Conservation (phyloP, 192 early-diverging fungal species). For the Globomyces pollinis-pini region DNA sequence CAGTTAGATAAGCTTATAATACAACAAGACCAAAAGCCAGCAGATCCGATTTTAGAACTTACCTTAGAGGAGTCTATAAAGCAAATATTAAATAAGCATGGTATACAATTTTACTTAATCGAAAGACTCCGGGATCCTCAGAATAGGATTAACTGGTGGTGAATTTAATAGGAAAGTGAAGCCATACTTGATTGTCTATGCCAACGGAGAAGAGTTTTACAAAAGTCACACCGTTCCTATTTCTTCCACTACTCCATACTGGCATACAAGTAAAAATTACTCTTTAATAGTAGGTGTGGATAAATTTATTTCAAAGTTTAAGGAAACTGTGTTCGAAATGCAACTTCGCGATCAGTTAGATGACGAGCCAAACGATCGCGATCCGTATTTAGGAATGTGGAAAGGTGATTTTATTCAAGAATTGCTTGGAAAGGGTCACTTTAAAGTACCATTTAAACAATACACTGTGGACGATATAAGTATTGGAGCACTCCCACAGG, state of each 20-base stretch:
- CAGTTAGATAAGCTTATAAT: neutral
- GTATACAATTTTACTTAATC: too few relatives aligned
- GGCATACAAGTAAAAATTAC: neutral
- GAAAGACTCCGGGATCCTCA: neutral
- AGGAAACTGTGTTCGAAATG: neutral
- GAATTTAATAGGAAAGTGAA: neutral
- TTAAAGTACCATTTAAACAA: conserved; percentile 7
- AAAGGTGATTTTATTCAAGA: conserved; percentile 18
- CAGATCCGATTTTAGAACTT: too few relatives aligned
- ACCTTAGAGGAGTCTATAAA: too few relatives aligned
- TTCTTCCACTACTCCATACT: neutral
- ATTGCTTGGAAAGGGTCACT: conserved; percentile 22
- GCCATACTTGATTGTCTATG: neutral
- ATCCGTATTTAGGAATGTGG: conserved; percentile 31
- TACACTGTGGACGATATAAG: neutral
- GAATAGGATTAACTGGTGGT: neutral
- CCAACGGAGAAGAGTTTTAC: neutral
- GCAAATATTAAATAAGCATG: too few relatives aligned
- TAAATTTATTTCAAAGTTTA: conserved; percentile 21
- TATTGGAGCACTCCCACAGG: neutral
- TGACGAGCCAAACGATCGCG: conserved; percentile 7
- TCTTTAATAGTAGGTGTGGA: conserved; percentile 9
- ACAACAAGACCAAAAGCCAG: too few relatives aligned
- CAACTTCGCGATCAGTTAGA: conserved; percentile 16
- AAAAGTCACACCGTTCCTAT: neutral